Percentiles rank a stretch among this genome's conserved stretches.
phyloP scores from a whole-genome alignment of 805 yeast genomes.

The Suhomyces pyralidae region DNA sequence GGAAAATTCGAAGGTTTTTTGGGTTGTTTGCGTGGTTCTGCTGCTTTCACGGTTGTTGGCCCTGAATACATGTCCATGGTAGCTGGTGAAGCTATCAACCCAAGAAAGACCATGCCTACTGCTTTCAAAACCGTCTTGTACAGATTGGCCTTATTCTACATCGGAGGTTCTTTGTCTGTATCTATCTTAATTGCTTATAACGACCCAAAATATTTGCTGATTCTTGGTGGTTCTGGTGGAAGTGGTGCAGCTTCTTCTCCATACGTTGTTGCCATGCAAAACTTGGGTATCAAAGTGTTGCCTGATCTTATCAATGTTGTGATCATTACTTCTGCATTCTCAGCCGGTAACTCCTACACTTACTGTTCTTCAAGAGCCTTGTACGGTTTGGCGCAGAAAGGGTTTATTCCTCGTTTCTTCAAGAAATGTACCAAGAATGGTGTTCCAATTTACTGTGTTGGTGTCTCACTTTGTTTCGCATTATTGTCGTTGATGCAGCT shows the following conservation, averaged over 20 bases:
- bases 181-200: slow-evolving; percentile 73
- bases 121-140: slow-evolving; percentile 75
- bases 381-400: slow-evolving; percentile 46
- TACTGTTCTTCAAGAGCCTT: slow-evolving; percentile 47
- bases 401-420: slow-evolving; percentile 45
- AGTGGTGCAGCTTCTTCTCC: slow-evolving; percentile 54
- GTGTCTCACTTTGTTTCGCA: slow-evolving; percentile 50
- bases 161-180: slow-evolving; percentile 73
- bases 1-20: slow-evolving; percentile 75
- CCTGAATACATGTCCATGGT: slow-evolving; percentile 85
- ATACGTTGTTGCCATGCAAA: slow-evolving; percentile 48
- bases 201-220: slow-evolving; percentile 53
- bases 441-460: slow-evolving; percentile 45
- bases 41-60: slow-evolving; percentile 79
- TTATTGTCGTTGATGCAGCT: slow-evolving; percentile 62
- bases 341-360: slow-evolving; percentile 49
- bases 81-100: slow-evolving; percentile 76
- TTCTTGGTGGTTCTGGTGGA: slow-evolving; percentile 54
- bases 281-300: slow-evolving; percentile 41
- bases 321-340: slow-evolving; percentile 42
- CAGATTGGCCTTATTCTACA: slow-evolving; percentile 63
- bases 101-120: slow-evolving; percentile 68
- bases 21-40: slow-evolving; percentile 58
- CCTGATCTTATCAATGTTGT: slow-evolving; percentile 47
- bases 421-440: slow-evolving; percentile 45